Percentiles rank a stretch among this genome's conserved stretches.
Evolutionary conservation across 228 moss, liverwort and hornwort species (phyloP).

Genomic region (Sphagnum fallax): DNA sequence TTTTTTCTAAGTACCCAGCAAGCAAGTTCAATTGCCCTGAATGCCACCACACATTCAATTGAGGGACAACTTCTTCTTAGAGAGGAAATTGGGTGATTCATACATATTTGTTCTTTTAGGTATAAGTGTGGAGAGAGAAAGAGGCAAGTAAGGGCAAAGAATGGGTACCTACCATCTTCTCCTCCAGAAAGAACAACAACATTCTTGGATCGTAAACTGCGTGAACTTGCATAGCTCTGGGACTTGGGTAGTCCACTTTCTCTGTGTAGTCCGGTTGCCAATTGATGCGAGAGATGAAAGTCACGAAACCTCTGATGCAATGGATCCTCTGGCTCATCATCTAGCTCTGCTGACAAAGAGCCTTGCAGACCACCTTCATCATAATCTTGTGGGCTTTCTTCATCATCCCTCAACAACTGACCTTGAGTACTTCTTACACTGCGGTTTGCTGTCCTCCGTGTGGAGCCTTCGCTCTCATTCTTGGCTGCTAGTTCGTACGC

Average conservation of each 20-base stretch:
- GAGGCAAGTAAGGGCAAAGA: too few relatives aligned
- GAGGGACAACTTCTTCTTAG: not conserved
- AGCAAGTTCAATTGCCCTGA: not conserved
- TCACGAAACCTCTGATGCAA: constrained; percentile 35
- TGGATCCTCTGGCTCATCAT: constrained; percentile 33
- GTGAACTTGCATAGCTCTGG: constrained; percentile 21
- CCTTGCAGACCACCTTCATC: not conserved
- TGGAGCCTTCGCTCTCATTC: constrained; percentile 11
- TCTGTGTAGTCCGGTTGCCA: constrained; percentile 12
- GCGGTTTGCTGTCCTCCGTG: constrained; percentile 11
- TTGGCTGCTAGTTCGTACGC: constrained; percentile 5
- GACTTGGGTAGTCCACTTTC: constrained; percentile 17
- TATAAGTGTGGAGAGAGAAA: too few relatives aligned
- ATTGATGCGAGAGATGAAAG: constrained; percentile 27
- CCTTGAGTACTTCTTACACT: constrained; percentile 5
- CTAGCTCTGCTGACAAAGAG: not conserved
- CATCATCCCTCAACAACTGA: constrained; percentile 15
- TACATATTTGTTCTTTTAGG: too few relatives aligned
- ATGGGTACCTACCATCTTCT: too few relatives aligned
- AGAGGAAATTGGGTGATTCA: not conserved
- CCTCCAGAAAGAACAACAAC: not conserved
- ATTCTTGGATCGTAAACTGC: not conserved
- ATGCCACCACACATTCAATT: not conserved
- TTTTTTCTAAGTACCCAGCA: not conserved
- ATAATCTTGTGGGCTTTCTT: constrained; percentile 1